Conservation (phyloP, 1,139 yeast genomes). For the Hyphopichia buzzinii region DNA sequence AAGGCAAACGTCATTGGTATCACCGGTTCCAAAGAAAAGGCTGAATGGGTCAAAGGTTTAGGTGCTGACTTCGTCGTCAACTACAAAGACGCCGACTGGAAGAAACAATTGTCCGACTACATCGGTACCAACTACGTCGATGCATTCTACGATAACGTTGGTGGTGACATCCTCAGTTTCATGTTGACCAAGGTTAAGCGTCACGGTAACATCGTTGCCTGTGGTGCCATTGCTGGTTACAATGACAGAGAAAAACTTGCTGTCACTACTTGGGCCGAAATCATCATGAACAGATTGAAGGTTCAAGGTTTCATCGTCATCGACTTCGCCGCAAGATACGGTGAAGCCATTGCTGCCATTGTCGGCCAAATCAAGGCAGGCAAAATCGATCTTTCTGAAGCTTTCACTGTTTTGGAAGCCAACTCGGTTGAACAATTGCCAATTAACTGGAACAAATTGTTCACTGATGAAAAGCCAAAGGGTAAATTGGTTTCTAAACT, state of each 20-base stretch:
- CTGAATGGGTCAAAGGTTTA: conserved; percentile 51
- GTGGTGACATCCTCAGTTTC: conserved; percentile 56
- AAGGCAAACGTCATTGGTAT: conserved; percentile 63
- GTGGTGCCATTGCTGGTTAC: conserved; percentile 65
- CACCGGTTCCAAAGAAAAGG: conserved; percentile 60
- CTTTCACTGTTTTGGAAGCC: conserved; percentile 19
- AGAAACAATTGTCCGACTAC: conserved; percentile 40
- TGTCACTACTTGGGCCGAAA: conserved; percentile 39
- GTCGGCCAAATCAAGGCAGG: conserved; percentile 38
- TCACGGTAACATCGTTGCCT: conserved; percentile 50
- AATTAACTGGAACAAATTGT: conserved; percentile 26
- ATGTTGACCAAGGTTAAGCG: conserved; percentile 40
- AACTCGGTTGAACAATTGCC: conserved; percentile 27
- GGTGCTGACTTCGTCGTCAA: conserved; percentile 57
- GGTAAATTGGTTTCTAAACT: conserved; percentile 37
- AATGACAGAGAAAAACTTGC: conserved; percentile 36
- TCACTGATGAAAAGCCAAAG: conserved; percentile 27
- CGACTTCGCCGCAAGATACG: conserved; percentile 33
- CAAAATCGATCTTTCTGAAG: conserved; percentile 30
- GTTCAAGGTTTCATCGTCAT: conserved; percentile 49
- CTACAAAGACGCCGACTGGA: conserved; percentile 48
- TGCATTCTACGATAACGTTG: conserved; percentile 58
- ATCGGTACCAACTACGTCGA: conserved; percentile 48
- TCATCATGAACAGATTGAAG: conserved; percentile 47
- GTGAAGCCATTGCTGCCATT: conserved; percentile 35